phyloP scores from a whole-genome alignment of 1,284 basidiomycete genomes.

The Hemileia vastatrix region DNA sequence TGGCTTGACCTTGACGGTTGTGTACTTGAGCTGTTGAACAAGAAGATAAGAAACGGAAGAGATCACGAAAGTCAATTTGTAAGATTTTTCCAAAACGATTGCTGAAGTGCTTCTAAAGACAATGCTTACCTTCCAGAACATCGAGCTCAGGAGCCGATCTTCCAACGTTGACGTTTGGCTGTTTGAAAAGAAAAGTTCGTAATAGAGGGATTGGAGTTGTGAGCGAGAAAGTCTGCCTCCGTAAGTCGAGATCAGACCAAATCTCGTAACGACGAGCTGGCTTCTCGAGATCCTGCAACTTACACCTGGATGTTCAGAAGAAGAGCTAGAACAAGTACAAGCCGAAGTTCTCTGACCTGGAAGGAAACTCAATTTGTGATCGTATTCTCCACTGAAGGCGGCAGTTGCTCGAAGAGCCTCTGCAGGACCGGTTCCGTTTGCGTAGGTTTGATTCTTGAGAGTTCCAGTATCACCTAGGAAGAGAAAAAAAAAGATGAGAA shows the following conservation, averaged over 20 bases:
- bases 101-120: no score
- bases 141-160: constrained; percentile 40
- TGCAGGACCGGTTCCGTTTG: constrained; percentile 32
- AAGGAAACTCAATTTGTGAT: no score
- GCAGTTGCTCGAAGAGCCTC: constrained; percentile 26
- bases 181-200: neutral
- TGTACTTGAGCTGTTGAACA: constrained; percentile 30
- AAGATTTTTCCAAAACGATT: no score
- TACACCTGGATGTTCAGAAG: constrained; percentile 25
- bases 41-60: no score
- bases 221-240: no score
- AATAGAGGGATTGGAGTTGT: neutral
- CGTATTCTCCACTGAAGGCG: no score
- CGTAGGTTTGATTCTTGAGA: constrained; percentile 34
- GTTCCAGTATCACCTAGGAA: constrained; percentile 35
- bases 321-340: constrained; percentile 51
- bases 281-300: no score
- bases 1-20: constrained; percentile 33
- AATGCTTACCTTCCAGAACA: constrained; percentile 30
- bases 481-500: neutral
- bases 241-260: constrained; percentile 28
- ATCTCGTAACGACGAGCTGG: neutral
- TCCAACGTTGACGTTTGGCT: constrained; percentile 35
- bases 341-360: constrained; percentile 52
- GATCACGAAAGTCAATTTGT: no score